Conservation (phyloP, 108 stramenopile species). For the Epithemia pelagica region DNA sequence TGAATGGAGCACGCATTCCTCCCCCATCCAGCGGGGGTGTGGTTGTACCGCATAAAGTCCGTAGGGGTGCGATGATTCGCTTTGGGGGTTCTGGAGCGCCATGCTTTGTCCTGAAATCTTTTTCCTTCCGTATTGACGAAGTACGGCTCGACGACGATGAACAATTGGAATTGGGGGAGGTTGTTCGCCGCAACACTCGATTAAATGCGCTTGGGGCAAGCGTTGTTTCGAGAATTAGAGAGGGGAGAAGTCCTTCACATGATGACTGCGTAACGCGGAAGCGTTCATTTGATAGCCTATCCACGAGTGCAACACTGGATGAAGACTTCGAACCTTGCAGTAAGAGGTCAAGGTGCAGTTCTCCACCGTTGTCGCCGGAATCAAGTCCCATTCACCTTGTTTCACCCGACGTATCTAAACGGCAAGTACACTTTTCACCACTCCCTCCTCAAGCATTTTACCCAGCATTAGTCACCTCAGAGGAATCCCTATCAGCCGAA, state of each 20-base stretch:
- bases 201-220: slow-evolving; percentile 30
- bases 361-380: slow-evolving; percentile 31
- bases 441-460: slow-evolving; percentile 30
- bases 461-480: slow-evolving; percentile 36
- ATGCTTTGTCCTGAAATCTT: slow-evolving; percentile 66
- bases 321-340: slow-evolving; percentile 11
- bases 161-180: slow-evolving; percentile 3
- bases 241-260: neutral
- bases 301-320: slow-evolving; percentile 16
- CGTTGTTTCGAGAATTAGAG: slow-evolving; percentile 14
- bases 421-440: slow-evolving; percentile 35
- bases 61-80: slow-evolving; percentile 64
- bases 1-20: slow-evolving; percentile 57
- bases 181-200: slow-evolving; percentile 41
- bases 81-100: slow-evolving; percentile 80
- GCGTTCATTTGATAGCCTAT: slow-evolving; percentile 38
- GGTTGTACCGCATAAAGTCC: slow-evolving; percentile 56
- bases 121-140: slow-evolving; percentile 44
- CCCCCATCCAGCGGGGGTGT: slow-evolving; percentile 40
- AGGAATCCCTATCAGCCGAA: slow-evolving; percentile 27
- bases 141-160: slow-evolving; percentile 2
- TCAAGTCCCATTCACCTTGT: slow-evolving; percentile 25
- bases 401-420: slow-evolving; percentile 31
- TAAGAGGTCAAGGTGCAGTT: slow-evolving; percentile 23
- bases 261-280: slow-evolving; percentile 21